Conservation (phyloP, 805 yeast species). For the Cyberlindnera maritima region DNA sequence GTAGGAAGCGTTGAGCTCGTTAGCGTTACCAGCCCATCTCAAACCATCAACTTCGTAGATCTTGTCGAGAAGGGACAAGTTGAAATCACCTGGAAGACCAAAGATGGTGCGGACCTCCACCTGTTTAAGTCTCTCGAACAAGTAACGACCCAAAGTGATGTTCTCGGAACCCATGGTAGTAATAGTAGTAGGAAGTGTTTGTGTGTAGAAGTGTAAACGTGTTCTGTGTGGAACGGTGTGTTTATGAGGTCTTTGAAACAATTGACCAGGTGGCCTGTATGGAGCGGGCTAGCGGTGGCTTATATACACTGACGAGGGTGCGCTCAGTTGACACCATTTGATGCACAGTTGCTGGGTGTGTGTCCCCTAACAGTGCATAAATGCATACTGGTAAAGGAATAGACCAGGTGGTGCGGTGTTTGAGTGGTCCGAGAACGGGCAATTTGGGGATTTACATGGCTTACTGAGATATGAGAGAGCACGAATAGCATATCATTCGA, state of each 20-base stretch:
- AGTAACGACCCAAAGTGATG: slow-evolving; percentile 70
- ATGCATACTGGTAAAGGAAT: slow-evolving; percentile 17
- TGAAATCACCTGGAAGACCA: slow-evolving; percentile 84
- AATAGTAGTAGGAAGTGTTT: slow-evolving; percentile 2
- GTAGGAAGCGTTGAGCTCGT: slow-evolving; percentile 85
- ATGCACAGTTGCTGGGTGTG: slow-evolving; percentile 9
- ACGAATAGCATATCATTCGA: no score
- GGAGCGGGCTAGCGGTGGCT: neutral
- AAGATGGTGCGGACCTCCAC: slow-evolving; percentile 67
- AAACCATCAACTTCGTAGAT: slow-evolving; percentile 71
- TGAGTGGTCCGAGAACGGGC: no score
- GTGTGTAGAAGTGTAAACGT: no score
- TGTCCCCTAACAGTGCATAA: slow-evolving; percentile 20
- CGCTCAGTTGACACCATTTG: slow-evolving; percentile 19
- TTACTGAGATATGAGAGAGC: no score
- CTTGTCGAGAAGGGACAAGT: slow-evolving; percentile 67
- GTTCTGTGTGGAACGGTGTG: slow-evolving; percentile 2
- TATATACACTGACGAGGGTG: neutral
- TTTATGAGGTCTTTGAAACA: neutral
- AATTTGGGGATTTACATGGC: no score
- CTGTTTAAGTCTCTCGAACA: slow-evolving; percentile 77
- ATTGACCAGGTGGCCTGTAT: neutral
- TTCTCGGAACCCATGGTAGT: slow-evolving; percentile 23
- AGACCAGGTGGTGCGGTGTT: neutral
- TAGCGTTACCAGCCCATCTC: slow-evolving; percentile 90